A percentile compares a stretch with the other conserved stretches of the same genome.
Conservation (phyloP, 2,329 filamentous ascomycete genomes). For the Fusarium hostae region DNA sequence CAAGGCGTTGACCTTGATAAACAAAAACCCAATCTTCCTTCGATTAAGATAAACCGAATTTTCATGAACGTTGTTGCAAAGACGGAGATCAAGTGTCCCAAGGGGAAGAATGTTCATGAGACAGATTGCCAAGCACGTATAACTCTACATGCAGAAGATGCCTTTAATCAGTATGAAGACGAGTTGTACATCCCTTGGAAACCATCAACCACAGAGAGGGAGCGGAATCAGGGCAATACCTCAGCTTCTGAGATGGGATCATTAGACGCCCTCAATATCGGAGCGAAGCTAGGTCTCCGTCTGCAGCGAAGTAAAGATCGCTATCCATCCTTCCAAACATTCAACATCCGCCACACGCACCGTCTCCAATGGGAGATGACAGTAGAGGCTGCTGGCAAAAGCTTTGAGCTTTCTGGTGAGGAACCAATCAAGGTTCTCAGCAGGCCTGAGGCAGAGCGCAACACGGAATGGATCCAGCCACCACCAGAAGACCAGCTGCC, state of each 20-base stretch:
- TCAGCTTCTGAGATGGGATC: background rate
- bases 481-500: background rate
- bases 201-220: rapidly evolving
- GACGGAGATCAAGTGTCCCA: background rate
- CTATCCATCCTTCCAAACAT: background rate
- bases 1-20: rapidly evolving
- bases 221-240: rapidly evolving
- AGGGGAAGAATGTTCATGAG: background rate
- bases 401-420: background rate
- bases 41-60: background rate
- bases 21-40: background rate
- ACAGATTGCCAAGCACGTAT: background rate
- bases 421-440: background rate
- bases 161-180: background rate
- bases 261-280: background rate
- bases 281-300: background rate
- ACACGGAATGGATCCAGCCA: constrained; percentile 1
- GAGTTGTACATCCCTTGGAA: background rate
- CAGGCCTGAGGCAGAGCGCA: background rate
- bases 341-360: background rate
- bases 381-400: background rate
- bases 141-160: background rate
- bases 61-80: background rate
- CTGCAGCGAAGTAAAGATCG: background rate
- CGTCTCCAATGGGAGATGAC: background rate